phyloP scores from a whole-genome alignment of 371 early-diverging fungal species.

The Amoeboaphelidium protococcarum region DNA sequence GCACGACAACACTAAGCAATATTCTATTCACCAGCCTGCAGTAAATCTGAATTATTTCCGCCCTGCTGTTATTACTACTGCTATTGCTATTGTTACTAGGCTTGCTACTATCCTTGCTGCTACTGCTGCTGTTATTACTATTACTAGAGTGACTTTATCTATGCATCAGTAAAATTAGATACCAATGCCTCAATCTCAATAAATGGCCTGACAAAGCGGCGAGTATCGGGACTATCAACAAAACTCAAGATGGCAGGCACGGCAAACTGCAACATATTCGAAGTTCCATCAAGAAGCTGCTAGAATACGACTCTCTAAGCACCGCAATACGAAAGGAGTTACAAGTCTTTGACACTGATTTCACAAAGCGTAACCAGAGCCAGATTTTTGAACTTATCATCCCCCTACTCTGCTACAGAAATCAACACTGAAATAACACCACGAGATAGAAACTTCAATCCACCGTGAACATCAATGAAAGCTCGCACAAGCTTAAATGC shows the following conservation, averaged over 20 bases:
- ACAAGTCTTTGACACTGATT: no score
- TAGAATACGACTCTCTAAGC: no score
- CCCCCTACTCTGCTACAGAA: conserved; percentile 46
- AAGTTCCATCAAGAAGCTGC: no score
- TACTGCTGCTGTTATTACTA: no score
- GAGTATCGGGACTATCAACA: conserved; percentile 32
- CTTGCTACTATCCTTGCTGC: no score
- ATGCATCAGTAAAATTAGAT: conserved; percentile 43
- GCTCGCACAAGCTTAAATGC: conserved; percentile 35
- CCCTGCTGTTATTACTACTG: no score
- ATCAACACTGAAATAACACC: conserved; percentile 40
- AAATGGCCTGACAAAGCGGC: conserved; percentile 37
- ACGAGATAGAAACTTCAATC: conserved; percentile 25
- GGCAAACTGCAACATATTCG: no score
- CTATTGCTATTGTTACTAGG: no score
- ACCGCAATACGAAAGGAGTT: no score
- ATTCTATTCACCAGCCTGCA: conserved; percentile 1
- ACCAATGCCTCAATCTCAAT: conserved; percentile 51
- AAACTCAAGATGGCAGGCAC: conserved; percentile 27
- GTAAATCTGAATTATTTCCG: no score
- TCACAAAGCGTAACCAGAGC: conserved; percentile 31
- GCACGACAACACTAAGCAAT: conserved; percentile 23
- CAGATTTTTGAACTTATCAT: conserved; percentile 34
- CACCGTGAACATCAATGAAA: conserved; percentile 30
- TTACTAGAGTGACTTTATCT: no score